Evolutionary conservation across 768 basidiomycete species (phyloP).

Genomic region (Lyophyllum atratum): DNA sequence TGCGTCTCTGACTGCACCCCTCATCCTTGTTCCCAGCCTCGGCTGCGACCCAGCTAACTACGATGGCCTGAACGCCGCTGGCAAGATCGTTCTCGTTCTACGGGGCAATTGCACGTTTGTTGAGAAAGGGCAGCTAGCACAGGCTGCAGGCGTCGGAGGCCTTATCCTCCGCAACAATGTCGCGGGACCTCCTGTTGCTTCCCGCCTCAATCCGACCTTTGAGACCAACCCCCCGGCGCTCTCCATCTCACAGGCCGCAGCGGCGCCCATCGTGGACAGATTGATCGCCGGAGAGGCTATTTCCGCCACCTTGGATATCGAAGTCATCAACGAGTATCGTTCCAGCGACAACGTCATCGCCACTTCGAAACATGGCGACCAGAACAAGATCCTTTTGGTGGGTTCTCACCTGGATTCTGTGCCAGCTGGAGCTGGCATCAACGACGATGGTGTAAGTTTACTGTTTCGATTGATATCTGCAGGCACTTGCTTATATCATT

Average conservation of each 20-base stretch:
- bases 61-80: slow-evolving; percentile 21
- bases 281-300: slow-evolving; percentile 23
- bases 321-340: slow-evolving; percentile 25
- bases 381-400: slow-evolving; percentile 28
- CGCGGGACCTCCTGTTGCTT: slow-evolving; percentile 28
- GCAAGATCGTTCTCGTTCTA: slow-evolving; percentile 29
- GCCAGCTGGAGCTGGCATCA: slow-evolving; percentile 32
- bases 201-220: slow-evolving; percentile 17
- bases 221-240: slow-evolving; percentile 28
- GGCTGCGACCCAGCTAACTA: slow-evolving; percentile 27
- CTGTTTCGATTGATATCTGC: background rate
- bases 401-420: slow-evolving; percentile 34
- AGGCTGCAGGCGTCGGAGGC: slow-evolving; percentile 27
- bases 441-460: slow-evolving; percentile 26
- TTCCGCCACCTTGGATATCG: slow-evolving; percentile 25
- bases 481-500: background rate
- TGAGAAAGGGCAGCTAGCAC: slow-evolving; percentile 27
- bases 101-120: slow-evolving; percentile 31
- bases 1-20: slow-evolving; percentile 25
- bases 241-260: slow-evolving; percentile 25
- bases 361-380: slow-evolving; percentile 28
- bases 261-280: slow-evolving; percentile 22
- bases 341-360: slow-evolving; percentile 31
- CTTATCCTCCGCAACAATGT: slow-evolving; percentile 31
- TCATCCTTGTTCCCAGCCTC: slow-evolving; percentile 24